Conservation (phyloP, 1,284 basidiomycete species). For the Tilletiopsis washingtonensis region DNA sequence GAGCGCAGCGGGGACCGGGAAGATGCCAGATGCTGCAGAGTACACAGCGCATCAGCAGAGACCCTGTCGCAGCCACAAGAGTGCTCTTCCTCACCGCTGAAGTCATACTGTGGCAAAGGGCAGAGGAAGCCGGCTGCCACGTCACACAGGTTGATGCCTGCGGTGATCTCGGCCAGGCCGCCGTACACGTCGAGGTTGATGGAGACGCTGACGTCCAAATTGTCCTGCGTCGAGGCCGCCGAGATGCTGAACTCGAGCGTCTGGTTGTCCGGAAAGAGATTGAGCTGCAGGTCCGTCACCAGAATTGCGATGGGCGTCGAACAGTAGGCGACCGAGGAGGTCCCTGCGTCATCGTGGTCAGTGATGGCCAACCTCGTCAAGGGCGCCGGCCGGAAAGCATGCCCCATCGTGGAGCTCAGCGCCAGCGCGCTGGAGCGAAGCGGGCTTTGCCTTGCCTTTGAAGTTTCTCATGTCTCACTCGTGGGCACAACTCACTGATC, state of each 20-base stretch:
- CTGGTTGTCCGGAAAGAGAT: slow-evolving; percentile 32
- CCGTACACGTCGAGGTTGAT: slow-evolving; percentile 41
- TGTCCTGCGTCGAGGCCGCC: slow-evolving; percentile 29
- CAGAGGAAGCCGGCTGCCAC: slow-evolving; percentile 35
- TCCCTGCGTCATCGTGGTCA: no score
- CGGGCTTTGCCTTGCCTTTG: no score
- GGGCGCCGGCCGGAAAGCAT: no score
- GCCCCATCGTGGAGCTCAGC: no score
- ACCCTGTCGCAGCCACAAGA: neutral
- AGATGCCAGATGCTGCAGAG: slow-evolving; percentile 54
- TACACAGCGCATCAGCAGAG: neutral
- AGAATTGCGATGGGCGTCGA: slow-evolving; percentile 35
- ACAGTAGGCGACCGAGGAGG: slow-evolving; percentile 43
- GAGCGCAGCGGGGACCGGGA: slow-evolving; percentile 59
- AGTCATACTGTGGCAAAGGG: slow-evolving; percentile 43
- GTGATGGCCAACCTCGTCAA: no score
- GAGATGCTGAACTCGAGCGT: slow-evolving; percentile 41
- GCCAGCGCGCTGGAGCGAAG: no score
- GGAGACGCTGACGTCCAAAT: slow-evolving; percentile 19
- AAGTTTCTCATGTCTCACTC: no score
- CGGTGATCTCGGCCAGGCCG: slow-evolving; percentile 37
- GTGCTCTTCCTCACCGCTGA: slow-evolving; percentile 13
- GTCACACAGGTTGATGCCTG: slow-evolving; percentile 39
- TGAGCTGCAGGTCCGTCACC: slow-evolving; percentile 30
- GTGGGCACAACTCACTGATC: no score